Evolutionary conservation across 2,329 filamentous ascomycete species (phyloP).

Genomic region (Ambrosiella cleistominuta): DNA sequence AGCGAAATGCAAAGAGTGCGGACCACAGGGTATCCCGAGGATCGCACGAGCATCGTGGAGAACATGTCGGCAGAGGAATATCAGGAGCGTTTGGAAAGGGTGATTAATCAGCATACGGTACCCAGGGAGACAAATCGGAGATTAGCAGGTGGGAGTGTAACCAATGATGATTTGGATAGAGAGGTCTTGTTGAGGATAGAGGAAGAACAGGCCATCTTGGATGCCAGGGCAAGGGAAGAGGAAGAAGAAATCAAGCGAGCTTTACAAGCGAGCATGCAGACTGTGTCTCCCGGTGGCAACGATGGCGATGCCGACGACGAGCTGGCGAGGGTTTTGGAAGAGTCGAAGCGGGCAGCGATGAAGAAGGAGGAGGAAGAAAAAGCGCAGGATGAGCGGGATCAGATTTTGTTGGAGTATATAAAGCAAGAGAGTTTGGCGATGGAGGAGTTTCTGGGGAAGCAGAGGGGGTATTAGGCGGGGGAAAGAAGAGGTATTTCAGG

Average conservation of each 20-base stretch:
- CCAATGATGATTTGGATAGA: too few species aligned
- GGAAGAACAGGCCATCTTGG: neutral
- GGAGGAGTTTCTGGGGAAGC: neutral
- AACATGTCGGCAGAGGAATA: conserved; percentile 1
- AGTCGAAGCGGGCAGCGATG: neutral
- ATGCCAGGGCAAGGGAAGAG: neutral
- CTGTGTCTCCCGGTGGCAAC: neutral
- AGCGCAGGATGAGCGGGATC: conserved; percentile 2
- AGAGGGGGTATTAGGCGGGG: neutral
- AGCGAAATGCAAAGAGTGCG: neutral
- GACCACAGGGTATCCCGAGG: neutral
- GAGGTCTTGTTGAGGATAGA: neutral
- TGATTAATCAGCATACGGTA: neutral
- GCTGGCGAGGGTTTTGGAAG: neutral
- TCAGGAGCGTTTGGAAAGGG: neutral
- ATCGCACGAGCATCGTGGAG: neutral
- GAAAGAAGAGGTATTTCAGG: neutral
- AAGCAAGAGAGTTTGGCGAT: conserved; percentile 6
- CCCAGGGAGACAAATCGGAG: neutral
- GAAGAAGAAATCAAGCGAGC: neutral
- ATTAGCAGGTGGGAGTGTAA: neutral
- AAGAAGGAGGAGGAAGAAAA: neutral
- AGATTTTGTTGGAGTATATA: conserved; percentile 6
- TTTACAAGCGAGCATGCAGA: neutral
- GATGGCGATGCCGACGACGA: neutral